phyloP scores from a whole-genome alignment of 2,329 filamentous ascomycete genomes.

The Sporothrix inflata region DNA sequence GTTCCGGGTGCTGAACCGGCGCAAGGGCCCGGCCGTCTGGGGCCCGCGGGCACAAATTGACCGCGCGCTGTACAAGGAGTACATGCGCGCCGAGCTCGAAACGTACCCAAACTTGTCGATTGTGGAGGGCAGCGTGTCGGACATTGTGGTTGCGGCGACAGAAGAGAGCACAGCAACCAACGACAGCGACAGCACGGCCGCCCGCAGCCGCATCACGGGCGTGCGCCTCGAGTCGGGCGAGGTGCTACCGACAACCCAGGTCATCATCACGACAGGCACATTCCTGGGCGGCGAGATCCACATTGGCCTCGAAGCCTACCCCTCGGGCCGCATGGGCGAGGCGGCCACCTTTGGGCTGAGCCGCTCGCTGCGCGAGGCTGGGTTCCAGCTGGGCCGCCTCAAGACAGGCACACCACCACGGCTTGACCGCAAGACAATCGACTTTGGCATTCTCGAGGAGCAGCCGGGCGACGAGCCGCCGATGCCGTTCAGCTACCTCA shows the following conservation, averaged over 20 bases:
- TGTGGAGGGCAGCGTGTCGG: constrained; percentile 84
- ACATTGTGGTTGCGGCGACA: constrained; percentile 76
- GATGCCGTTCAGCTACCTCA: constrained; percentile 88
- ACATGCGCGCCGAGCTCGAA: constrained; percentile 87
- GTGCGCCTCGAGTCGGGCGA: constrained; percentile 87
- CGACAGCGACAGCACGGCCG: constrained; percentile 40
- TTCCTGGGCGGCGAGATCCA: constrained; percentile 97
- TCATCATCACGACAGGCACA: constrained; percentile 95
- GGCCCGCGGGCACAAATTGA: constrained; percentile 96
- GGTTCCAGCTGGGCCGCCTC: constrained; percentile 83
- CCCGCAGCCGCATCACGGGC: constrained; percentile 72
- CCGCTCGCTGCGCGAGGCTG: constrained; percentile 84
- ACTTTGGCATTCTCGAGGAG: constrained; percentile 70
- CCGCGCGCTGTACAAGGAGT: constrained; percentile 79
- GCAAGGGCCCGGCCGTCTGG: constrained; percentile 95
- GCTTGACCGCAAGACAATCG: constrained; percentile 78
- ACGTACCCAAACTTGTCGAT: constrained; percentile 78
- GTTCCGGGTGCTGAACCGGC: constrained; percentile 84
- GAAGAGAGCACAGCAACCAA: background rate
- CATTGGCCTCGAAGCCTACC: constrained; percentile 81
- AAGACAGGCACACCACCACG: constrained; percentile 97
- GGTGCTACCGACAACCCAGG: constrained; percentile 75
- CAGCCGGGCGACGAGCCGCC: constrained; percentile 86
- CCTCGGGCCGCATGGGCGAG: constrained; percentile 90
- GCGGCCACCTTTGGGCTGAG: constrained; percentile 90